These are phyloP conservation scores for Aspergillus taichungensis DNA, from an alignment of 495 filamentous ascomycete species.

Conservation along the genomic window DNA sequence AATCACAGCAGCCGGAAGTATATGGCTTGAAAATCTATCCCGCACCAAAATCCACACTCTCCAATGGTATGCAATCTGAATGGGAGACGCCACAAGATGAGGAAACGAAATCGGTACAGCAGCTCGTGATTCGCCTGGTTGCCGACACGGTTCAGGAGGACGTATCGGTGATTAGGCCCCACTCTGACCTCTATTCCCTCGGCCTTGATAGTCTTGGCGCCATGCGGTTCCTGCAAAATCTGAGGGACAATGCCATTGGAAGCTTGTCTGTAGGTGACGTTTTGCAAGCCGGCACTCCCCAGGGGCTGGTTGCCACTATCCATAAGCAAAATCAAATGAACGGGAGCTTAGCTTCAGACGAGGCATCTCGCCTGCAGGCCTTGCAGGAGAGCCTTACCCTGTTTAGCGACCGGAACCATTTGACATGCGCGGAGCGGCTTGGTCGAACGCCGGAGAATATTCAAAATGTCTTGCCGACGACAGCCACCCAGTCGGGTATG, in stretches of 20 bases:
- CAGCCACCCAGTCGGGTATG: conserved; percentile 67
- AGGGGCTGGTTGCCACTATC: conserved; percentile 20
- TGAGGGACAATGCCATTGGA: conserved; percentile 13
- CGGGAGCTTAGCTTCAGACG: neutral
- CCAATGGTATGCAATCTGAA: neutral
- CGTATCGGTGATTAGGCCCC: conserved; percentile 29
- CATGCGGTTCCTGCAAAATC: conserved; percentile 44
- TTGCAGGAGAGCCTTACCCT: neutral
- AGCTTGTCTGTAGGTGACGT: conserved; percentile 22
- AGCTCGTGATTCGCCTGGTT: conserved; percentile 28
- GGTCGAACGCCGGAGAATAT: conserved; percentile 37
- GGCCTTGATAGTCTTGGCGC: conserved; percentile 72
- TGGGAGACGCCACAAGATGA: conserved; percentile 1
- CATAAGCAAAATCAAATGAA: neutral
- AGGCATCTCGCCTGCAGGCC: neutral
- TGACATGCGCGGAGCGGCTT: conserved; percentile 34
- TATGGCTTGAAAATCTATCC: neutral
- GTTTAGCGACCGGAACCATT: conserved; percentile 8
- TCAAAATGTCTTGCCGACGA: conserved; percentile 60
- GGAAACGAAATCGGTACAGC: neutral
- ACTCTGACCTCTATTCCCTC: conserved; percentile 60
- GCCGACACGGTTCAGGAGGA: conserved; percentile 35
- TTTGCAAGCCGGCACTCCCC: conserved; percentile 18
- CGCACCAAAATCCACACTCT: neutral
- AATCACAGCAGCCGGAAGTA: neutral